Evolutionary conservation across 768 basidiomycete species (phyloP).

Genomic region (Lactarius sanguifluus): DNA sequence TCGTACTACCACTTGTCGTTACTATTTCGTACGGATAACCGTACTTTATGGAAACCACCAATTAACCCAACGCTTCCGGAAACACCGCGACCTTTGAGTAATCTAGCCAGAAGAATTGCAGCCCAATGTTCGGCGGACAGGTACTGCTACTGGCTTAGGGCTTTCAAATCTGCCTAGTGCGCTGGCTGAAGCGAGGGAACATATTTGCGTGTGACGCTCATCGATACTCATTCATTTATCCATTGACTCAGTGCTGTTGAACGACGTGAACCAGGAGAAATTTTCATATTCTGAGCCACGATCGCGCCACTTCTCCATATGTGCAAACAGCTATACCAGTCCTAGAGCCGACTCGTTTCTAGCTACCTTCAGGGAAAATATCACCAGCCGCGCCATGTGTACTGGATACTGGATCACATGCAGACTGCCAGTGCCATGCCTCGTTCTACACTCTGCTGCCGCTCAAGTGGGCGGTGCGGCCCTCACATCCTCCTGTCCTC

Average conservation of each 20-base stretch:
- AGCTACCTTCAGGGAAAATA: too few relatives aligned
- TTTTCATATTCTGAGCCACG: too few relatives aligned
- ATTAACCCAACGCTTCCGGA: background rate
- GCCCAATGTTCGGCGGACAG: background rate
- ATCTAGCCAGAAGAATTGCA: background rate
- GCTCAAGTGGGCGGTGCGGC: constrained; percentile 1
- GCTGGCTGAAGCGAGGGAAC: too few relatives aligned
- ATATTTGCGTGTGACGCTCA: too few relatives aligned
- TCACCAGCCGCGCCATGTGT: too few relatives aligned
- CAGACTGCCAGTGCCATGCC: background rate
- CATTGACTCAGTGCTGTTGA: too few relatives aligned
- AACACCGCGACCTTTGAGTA: background rate
- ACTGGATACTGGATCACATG: too few relatives aligned
- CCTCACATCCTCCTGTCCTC: background rate
- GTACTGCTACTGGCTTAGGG: constrained; percentile 16
- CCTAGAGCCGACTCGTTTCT: background rate
- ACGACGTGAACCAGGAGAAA: too few relatives aligned
- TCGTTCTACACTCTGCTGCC: constrained; percentile 1
- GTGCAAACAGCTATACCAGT: background rate
- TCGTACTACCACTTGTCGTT: constrained; percentile 1
- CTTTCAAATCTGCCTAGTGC: background rate
- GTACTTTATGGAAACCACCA: background rate
- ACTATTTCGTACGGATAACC: constrained; percentile 1
- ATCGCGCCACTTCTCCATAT: background rate
- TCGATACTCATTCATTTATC: too few relatives aligned